These are phyloP conservation scores for Microstroma glucosiphilum DNA, from an alignment of 1,284 basidiomycete species.

Conservation along the genomic window DNA sequence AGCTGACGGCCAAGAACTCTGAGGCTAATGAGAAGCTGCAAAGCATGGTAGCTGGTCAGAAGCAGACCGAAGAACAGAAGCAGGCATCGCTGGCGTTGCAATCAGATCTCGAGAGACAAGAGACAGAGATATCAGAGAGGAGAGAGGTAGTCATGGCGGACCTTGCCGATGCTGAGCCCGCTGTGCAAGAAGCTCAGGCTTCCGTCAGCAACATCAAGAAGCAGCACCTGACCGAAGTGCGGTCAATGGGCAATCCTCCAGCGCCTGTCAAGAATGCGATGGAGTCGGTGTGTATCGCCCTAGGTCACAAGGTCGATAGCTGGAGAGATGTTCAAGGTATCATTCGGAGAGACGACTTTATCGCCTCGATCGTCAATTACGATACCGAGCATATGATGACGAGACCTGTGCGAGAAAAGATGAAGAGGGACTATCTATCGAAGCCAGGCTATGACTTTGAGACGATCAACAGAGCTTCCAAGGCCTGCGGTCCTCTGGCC, in stretches of 20 bases:
- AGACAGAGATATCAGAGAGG: constrained; percentile 80
- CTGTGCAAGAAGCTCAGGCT: constrained; percentile 85
- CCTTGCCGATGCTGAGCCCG: constrained; percentile 94
- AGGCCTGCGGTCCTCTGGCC: constrained; percentile 94
- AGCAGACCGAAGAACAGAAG: constrained; percentile 97
- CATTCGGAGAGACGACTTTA: constrained; percentile 96
- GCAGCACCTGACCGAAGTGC: constrained; percentile 93
- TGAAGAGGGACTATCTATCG: constrained; percentile 89
- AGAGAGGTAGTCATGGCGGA: constrained; percentile 85
- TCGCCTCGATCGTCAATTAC: constrained; percentile 91
- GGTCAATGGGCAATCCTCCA: constrained; percentile 96
- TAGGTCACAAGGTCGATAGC: constrained; percentile 94
- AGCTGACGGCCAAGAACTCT: constrained; percentile 83
- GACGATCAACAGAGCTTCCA: constrained; percentile 87
- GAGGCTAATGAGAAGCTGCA: constrained; percentile 96
- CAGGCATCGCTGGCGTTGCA: constrained; percentile 92
- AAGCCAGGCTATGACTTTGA: constrained; percentile 92
- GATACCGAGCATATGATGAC: constrained; percentile 89
- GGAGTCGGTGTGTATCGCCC: constrained; percentile 95
- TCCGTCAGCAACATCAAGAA: constrained; percentile 96
- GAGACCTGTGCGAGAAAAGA: constrained; percentile 75
- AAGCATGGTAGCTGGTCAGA: constrained; percentile 97
- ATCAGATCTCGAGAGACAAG: constrained; percentile 82
- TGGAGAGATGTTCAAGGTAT: constrained; percentile 96
- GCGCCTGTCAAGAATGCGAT: constrained; percentile 96